Evolutionary conservation across 1,284 basidiomycete species (phyloP), one percentile per base, ranked within the genome.

Genomic region (Agroathelia rolfsii): DNA sequence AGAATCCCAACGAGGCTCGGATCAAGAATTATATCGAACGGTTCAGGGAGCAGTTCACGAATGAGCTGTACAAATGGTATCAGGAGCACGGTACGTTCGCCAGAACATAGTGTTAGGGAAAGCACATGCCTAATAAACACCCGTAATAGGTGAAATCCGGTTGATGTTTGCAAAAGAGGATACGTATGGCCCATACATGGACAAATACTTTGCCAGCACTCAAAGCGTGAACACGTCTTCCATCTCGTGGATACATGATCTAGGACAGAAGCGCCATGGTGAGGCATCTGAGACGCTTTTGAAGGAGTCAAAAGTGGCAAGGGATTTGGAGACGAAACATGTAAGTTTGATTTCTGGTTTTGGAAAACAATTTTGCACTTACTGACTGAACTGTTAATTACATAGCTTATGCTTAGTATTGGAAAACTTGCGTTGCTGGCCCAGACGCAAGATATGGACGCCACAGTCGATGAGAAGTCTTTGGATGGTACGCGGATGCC

Each of bases 231-330:
- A 4, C 41, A 48, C 13, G 40, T 36, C 76, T 10, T 59, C 72
- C 11, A 69, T 92, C 29, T 82, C 85, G 0, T 98, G 94, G 95
- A 65, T 97, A 26, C 85, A 97, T 52, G 79, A 95, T 53, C 58
- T 97, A 26, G 77, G 76, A 1, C 76, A 81, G 39, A 64, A 64
- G 13, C 65, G 75, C 23, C 87, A 77, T 50, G 71, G 66, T 6
- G 56, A 61, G 3, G 88, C 89, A 2, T 76, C 81, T 1, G 47
- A 56, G 11, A 69, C 78, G 8, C 61, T 97, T 23, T 57, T 81
- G 16, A 46, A 50, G 11, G 85, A 83, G 40, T 69, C 84, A 4
- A 56, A 62, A 10, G 51, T 56, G 14, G 77, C 76, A 5, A 56
- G 55, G 3, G 71, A 73, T 36, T 60, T 93, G 13, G 69, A 68